Evolutionary conservation across 2,329 filamentous ascomycete species (phyloP), one percentile per base, ranked within the genome.

Genomic region (Gaeumannomyces sp.): DNA sequence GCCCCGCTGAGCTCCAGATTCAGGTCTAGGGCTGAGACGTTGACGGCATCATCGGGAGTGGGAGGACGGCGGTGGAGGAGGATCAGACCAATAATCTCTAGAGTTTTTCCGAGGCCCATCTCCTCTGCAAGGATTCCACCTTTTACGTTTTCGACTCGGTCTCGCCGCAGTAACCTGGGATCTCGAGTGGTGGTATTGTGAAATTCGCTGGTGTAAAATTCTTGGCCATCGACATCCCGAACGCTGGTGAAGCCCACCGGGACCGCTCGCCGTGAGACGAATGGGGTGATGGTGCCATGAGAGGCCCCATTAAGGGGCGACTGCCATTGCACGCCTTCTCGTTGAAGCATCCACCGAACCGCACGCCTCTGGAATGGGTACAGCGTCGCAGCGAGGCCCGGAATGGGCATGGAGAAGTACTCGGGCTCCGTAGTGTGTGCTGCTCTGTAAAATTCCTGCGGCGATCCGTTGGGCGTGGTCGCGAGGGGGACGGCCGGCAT

Each of bases 61-160:
- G 65, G 62, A 22, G 70, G 72, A 35, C 84, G 82, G 56, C 74
- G 78, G 71, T 94, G 86, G 29, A 89, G 77, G 10, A 85, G 78
- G n/a, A 93, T 84, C 14, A 94, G 78, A 4, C 88, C 83, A 59
- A 93, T 85, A 2, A 91, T 80, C 75, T 94, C 91, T 3, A 93
- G 80, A 0, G 91, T 94, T 74, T 94, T 94, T 1, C 91, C 91
- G 1, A 94, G 78, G 0, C 91, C 91, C 91, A 94, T 94, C 74
- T 94, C 91, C 71, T 94, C 91, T 0, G 89, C 87, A 6, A 94
- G 77, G 61, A 92, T 88, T 0, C 90, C 90, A 16, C 86, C 85
- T 60, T 75, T 81, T 14, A 85, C 65, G 0, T 70, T 68, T n/a
- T 73, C 72, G 63, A 84, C 76, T n/a, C 45, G 45, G 22, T 53